Evolutionary conservation across 179 eudicot species (phyloP).

Genomic region (Vitellaria paradoxa): DNA sequence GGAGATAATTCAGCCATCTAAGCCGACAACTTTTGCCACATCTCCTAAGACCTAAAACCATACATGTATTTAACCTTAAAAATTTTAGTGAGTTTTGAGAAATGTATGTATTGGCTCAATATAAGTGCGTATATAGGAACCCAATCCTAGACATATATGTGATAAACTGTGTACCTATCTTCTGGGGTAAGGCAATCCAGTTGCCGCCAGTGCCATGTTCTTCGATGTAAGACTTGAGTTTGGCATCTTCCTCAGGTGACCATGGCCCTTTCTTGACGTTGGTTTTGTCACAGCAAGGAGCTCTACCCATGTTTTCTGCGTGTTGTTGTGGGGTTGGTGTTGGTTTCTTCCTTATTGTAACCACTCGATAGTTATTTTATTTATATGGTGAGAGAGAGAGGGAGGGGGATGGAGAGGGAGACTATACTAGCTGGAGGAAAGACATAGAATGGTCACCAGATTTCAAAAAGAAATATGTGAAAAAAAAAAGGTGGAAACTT

Average conservation of each 20-base stretch:
- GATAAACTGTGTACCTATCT: conserved; percentile 45
- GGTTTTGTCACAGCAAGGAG: conserved; percentile 85
- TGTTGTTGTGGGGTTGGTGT: conserved; percentile 3
- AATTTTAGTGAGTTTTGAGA: neutral
- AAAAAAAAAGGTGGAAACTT: conserved; percentile 1
- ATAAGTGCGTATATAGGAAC: too few relatives aligned
- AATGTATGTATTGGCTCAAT: neutral
- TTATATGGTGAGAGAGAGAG: conserved; percentile 4
- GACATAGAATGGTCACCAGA: conserved; percentile 14
- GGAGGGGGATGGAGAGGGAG: conserved; percentile 9
- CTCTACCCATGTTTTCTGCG: conserved; percentile 59
- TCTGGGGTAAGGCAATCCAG: conserved; percentile 74
- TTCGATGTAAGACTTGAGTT: conserved; percentile 61
- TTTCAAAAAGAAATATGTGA: conserved; percentile 13
- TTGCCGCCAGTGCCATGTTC: conserved; percentile 68
- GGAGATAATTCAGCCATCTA: conserved; percentile 36
- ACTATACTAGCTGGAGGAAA: conserved; percentile 16
- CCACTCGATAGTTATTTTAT: conserved; percentile 2
- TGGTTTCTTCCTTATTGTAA: conserved; percentile 7
- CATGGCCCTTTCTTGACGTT: conserved; percentile 84
- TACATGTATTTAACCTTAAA: neutral
- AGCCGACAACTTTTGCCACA: conserved; percentile 41
- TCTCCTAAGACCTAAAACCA: conserved; percentile 51
- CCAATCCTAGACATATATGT: neutral
- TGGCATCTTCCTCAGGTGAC: conserved; percentile 77